Base-by-base conservation (phyloP, 768 basidiomycete species). In the Collybiopsis confluens region DNA sequence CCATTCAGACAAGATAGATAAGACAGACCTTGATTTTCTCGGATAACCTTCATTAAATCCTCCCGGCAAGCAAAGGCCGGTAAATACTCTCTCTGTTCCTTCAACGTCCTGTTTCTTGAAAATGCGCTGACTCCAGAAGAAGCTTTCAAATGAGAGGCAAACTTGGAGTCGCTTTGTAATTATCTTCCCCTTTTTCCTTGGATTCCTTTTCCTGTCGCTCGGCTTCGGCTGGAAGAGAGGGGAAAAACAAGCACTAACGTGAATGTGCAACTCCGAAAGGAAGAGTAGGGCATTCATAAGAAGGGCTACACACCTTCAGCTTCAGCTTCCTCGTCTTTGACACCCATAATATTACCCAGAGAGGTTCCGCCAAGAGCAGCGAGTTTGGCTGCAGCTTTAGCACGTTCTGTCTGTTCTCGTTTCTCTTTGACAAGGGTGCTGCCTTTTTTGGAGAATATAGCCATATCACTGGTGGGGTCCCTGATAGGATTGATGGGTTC, bases 31-130 rank as follows among this genome's bases (percentile, higher is more conserved):
- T 99, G 97, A 64, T 98, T 96, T 61, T 99, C 97, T 40, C 96
- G 78, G 30, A 98, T 81, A 33, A 84, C 79, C 64, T 81, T 86
- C 75, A 98, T 80, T 24, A 99, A 71, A 50, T 97, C 93, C 65
- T 98, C 95, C 38, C 97, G 82, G 62, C 93, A 96, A 1, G 97
- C 97, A 67, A 99, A 99, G 1, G 97, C 97, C 4, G 97, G 97
- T 16, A 98, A 74, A 68, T 95, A 98, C 68, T 99, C 95, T 62
- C 97, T 71, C 66, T 99, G 97, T 71, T 99, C 88, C 63, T 93
- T 95, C 45, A 98, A 71, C 0, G 93, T 94, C 61, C 92, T 78
- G 16, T 65, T 85, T 61, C 76, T 85, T 7, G 96, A 83, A 62
- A 97, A 98, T 13, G 80, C 76, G 62, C 90, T 93, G 15, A 85